Evolutionary conservation across 192 early-diverging fungal genomes (phyloP).

Genomic region (Spizellomyces sp.): DNA sequence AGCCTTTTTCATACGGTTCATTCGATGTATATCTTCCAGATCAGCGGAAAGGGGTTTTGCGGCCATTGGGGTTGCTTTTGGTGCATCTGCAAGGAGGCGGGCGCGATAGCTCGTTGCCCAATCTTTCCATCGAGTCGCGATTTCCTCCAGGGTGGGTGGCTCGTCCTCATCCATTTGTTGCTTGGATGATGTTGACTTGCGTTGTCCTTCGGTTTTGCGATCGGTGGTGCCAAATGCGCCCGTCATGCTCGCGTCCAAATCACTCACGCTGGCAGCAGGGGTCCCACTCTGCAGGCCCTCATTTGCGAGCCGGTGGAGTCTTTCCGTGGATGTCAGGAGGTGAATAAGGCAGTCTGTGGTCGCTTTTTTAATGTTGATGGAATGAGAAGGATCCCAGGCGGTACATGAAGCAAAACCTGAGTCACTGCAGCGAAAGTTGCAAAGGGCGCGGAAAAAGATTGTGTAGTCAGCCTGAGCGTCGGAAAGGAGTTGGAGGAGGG

Average conservation of each 20-base stretch:
- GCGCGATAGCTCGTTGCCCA: background rate
- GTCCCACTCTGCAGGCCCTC: conserved; percentile 8
- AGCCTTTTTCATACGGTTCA: conserved; percentile 56
- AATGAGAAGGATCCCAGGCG: conserved; percentile 5
- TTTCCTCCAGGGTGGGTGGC: background rate
- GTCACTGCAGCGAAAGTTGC: conserved; percentile 43
- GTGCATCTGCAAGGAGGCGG: background rate
- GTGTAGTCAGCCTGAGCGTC: conserved; percentile 73
- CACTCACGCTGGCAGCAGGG: background rate
- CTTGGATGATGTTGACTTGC: background rate
- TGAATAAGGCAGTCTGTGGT: background rate
- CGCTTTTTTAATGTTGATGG: background rate
- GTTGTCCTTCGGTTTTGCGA: background rate
- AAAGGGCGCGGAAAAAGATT: conserved; percentile 71
- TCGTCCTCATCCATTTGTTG: background rate
- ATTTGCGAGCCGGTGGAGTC: background rate
- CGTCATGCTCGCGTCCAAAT: conserved; percentile 14
- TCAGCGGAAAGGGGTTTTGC: background rate
- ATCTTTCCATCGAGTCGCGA: conserved; percentile 9
- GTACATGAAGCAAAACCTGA: conserved; percentile 27
- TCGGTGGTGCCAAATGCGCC: conserved; percentile 13
- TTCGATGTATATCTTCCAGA: conserved; percentile 20
- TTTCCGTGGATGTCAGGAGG: background rate
- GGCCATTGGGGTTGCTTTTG: background rate
- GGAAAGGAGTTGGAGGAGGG: conserved; percentile 68